These are phyloP conservation scores for Xylariaceae sp. DNA, from an alignment of 2,329 filamentous ascomycete genomes.

Conservation along the genomic window DNA sequence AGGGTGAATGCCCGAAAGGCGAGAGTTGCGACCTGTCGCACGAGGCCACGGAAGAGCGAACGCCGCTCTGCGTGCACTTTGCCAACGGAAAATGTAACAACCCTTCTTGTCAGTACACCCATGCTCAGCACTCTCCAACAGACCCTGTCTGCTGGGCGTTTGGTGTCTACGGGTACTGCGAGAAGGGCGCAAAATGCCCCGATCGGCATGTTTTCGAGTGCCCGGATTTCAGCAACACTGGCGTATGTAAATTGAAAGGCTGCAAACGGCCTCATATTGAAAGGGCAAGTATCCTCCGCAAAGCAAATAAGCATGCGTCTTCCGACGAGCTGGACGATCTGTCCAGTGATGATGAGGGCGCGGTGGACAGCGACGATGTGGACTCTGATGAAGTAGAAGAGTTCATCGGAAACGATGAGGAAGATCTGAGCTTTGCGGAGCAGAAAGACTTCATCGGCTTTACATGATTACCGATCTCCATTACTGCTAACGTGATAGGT, in stretches of 20 bases:
- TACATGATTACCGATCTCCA: slow-evolving; percentile 26
- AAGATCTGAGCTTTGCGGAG: slow-evolving; percentile 50
- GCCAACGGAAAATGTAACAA: slow-evolving; percentile 87
- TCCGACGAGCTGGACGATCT: slow-evolving; percentile 58
- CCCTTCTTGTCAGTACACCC: slow-evolving; percentile 76
- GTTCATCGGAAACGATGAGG: slow-evolving; percentile 52
- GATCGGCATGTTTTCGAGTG: slow-evolving; percentile 90
- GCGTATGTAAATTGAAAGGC: slow-evolving; percentile 71
- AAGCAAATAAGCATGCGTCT: slow-evolving; percentile 47
- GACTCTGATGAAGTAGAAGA: slow-evolving; percentile 71
- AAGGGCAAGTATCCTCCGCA: slow-evolving; percentile 73
- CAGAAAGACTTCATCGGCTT: slow-evolving; percentile 56
- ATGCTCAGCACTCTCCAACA: slow-evolving; percentile 69
- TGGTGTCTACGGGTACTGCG: slow-evolving; percentile 82
- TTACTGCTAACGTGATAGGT: slow-evolving; percentile 22
- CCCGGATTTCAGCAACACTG: slow-evolving; percentile 89
- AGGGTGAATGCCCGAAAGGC: slow-evolving; percentile 70
- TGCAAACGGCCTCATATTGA: slow-evolving; percentile 86
- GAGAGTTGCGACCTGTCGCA: slow-evolving; percentile 86
- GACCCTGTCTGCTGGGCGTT: slow-evolving; percentile 81
- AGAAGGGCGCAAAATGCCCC: slow-evolving; percentile 69
- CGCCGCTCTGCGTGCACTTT: slow-evolving; percentile 85
- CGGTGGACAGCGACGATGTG: slow-evolving; percentile 68
- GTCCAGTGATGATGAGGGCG: slow-evolving; percentile 71
- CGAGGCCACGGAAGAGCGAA: slow-evolving; percentile 74